A percentile compares a stretch with the other conserved stretches of the same genome.
Conservation (phyloP, 495 filamentous ascomycete genomes). For the Penicillium crystallinum region DNA sequence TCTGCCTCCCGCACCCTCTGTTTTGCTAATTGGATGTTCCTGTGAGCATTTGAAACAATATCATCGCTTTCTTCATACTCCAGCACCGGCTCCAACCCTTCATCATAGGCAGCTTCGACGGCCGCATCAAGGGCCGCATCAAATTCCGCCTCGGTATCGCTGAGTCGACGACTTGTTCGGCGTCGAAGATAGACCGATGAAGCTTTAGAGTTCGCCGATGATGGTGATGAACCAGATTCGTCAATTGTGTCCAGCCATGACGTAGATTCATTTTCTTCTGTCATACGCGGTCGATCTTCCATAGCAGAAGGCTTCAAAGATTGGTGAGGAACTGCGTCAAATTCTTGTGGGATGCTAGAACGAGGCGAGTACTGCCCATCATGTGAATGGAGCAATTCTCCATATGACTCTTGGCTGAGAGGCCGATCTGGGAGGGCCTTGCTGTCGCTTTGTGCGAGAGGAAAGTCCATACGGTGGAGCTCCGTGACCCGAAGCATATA, state of each 20-base stretch:
- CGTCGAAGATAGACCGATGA: constrained; percentile 64
- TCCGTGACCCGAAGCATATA: constrained; percentile 86
- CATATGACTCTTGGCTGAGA: constrained; percentile 60
- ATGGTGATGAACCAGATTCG: constrained; percentile 79
- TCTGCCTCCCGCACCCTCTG: constrained; percentile 75
- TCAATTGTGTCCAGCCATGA: constrained; percentile 98
- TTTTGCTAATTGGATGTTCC: constrained; percentile 72
- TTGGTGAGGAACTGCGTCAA: constrained; percentile 34
- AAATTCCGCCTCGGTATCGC: constrained; percentile 86
- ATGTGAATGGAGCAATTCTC: constrained; percentile 43
- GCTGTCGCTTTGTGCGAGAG: constrained; percentile 48
- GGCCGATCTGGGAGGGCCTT: constrained; percentile 78
- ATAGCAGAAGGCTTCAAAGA: constrained; percentile 33
- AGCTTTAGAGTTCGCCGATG: constrained; percentile 75
- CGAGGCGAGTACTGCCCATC: constrained; percentile 33
- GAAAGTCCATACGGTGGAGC: constrained; percentile 62
- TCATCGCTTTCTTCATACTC: constrained; percentile 36
- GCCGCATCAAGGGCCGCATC: constrained; percentile 93
- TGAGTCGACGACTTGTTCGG: constrained; percentile 60
- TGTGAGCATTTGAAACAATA: constrained; percentile 53
- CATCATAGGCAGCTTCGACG: constrained; percentile 92
- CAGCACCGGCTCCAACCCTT: constrained; percentile 73
- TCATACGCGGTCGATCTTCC: constrained; percentile 19
- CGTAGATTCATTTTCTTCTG: constrained; percentile 64
- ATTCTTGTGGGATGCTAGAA: constrained; percentile 16